Evolutionary conservation across 768 basidiomycete species (phyloP), one percentile per base, ranked within the genome.

Genomic region (Xerocomus potaroensis): DNA sequence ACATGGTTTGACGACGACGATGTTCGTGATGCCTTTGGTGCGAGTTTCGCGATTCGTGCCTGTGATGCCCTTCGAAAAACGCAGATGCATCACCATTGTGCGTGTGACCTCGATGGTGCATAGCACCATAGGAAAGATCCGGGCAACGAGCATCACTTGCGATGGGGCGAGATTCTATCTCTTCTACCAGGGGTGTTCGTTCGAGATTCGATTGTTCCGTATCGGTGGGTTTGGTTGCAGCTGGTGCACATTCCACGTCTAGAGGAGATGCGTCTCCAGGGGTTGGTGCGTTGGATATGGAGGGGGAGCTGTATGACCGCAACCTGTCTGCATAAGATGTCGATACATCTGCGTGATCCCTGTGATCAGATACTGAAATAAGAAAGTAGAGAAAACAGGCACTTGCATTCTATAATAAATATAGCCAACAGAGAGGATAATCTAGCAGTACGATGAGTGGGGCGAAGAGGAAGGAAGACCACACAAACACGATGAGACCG

Each of bases 331-430:
- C 89, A 54, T 80, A 89, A 3, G 83, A 75, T 0, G 84, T 87
- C 16, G 87, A 89, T 36, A 79, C 63, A 57, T 87, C 89, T 91
- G 55, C n/a, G 34, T 11, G 27, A n/a, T 12, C 21, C 22, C 3
- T 12, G 5, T 27, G 15, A 34, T 53, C 14, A 49, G 27, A 6
- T 8, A 4, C 11, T 11, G 19, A 33, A 50, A 15, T 15, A 23
- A 12, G 1, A 14, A 31, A n/a, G n/a, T n/a, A n/a, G 11, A 10
- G 0, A n/a, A 45, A 14, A 14, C 54, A 26, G 24, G 49, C 1
- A 70, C 84, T 30, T 61, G 84, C 89, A 91, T 79, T 91, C 89
- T 24, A 91, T 67, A 5, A 88, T 64, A 62, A 91, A 91, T 30
- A 91, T 91, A 10, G 72, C 53, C 35, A 91, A 64, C 11, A 91